These are phyloP conservation scores for Boletus sp. DNA, from an alignment of 768 basidiomycete species.

Conservation along the genomic window DNA sequence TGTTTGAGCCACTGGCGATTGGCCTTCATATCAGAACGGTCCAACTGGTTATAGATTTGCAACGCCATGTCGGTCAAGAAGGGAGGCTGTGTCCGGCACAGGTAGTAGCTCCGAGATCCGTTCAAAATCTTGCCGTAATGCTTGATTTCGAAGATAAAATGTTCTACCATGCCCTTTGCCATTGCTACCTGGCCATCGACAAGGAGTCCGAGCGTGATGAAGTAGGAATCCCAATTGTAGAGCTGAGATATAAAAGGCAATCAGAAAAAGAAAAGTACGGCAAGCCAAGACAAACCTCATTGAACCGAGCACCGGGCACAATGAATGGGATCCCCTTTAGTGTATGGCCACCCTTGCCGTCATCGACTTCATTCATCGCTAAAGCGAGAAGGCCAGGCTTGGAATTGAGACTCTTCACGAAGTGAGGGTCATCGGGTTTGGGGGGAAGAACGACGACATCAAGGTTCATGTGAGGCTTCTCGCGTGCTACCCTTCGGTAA, in stretches of 20 bases:
- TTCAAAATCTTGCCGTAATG: slow-evolving; percentile 97
- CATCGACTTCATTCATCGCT: slow-evolving; percentile 91
- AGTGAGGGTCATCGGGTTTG: slow-evolving; percentile 81
- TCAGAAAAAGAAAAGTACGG: slow-evolving; percentile 3
- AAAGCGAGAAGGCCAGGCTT: slow-evolving; percentile 93
- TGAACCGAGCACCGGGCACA: slow-evolving; percentile 93
- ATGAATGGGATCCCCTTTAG: slow-evolving; percentile 95
- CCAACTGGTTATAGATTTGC: slow-evolving; percentile 95
- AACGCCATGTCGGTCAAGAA: slow-evolving; percentile 99
- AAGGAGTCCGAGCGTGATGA: slow-evolving; percentile 88
- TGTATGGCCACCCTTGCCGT: slow-evolving; percentile 71
- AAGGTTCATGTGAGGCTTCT: slow-evolving; percentile 92
- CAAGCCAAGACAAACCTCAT: slow-evolving; percentile 59
- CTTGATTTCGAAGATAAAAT: slow-evolving; percentile 98
- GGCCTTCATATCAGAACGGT: slow-evolving; percentile 68
- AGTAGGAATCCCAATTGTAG: slow-evolving; percentile 96
- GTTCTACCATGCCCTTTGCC: slow-evolving; percentile 98
- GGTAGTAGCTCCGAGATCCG: slow-evolving; percentile 92
- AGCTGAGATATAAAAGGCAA: slow-evolving; percentile 45
- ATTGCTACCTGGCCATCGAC: slow-evolving; percentile 92
- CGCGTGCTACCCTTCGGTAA: slow-evolving; percentile 84
- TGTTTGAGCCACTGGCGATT: slow-evolving; percentile 93
- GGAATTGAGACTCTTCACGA: slow-evolving; percentile 89
- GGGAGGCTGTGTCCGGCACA: slow-evolving; percentile 94
- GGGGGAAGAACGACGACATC: slow-evolving; percentile 88